These are phyloP conservation scores for Cymbidium sinense DNA, from an alignment of 106 monocot species.

Conservation along the genomic window DNA sequence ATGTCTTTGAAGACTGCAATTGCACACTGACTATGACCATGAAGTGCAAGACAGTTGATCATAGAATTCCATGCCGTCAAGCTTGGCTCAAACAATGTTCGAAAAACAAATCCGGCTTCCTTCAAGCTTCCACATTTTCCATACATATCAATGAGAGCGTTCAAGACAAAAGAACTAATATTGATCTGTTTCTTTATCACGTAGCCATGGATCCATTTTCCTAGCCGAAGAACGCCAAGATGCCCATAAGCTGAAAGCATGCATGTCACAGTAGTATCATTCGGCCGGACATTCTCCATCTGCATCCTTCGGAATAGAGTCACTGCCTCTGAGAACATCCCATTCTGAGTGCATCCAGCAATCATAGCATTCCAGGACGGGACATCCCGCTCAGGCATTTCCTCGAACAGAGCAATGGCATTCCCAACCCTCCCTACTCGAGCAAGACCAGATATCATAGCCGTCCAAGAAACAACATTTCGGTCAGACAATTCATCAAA, in stretches of 20 bases:
- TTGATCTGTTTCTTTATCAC: slow-evolving; percentile 29
- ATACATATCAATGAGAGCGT: slow-evolving; percentile 85
- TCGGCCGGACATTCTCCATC: slow-evolving; percentile 26
- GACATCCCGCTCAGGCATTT: slow-evolving; percentile 80
- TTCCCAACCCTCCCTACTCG: slow-evolving; percentile 49
- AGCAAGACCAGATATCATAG: slow-evolving; percentile 62
- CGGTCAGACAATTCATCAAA: slow-evolving; percentile 56
- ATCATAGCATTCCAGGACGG: slow-evolving; percentile 86
- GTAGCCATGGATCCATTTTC: slow-evolving; percentile 63
- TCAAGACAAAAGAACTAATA: slow-evolving; percentile 45
- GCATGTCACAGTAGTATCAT: slow-evolving; percentile 58
- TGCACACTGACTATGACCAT: slow-evolving; percentile 51
- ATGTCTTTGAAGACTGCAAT: slow-evolving; percentile 45
- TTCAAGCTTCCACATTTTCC: slow-evolving; percentile 86
- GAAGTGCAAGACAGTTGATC: slow-evolving; percentile 85
- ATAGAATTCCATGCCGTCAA: slow-evolving; percentile 86
- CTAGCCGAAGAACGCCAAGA: slow-evolving; percentile 67
- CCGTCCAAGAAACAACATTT: slow-evolving; percentile 83
- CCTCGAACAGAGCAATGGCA: slow-evolving; percentile 58
- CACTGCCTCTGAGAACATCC: slow-evolving; percentile 58
- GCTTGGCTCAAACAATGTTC: slow-evolving; percentile 26
- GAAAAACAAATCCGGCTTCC: slow-evolving; percentile 52
- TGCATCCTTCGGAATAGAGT: slow-evolving; percentile 53
- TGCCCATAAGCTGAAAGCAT: slow-evolving; percentile 75
- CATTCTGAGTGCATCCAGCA: slow-evolving; percentile 74